Base-by-base conservation (phyloP, 495 filamentous ascomycete genomes). In the Neurospora sp. region DNA sequence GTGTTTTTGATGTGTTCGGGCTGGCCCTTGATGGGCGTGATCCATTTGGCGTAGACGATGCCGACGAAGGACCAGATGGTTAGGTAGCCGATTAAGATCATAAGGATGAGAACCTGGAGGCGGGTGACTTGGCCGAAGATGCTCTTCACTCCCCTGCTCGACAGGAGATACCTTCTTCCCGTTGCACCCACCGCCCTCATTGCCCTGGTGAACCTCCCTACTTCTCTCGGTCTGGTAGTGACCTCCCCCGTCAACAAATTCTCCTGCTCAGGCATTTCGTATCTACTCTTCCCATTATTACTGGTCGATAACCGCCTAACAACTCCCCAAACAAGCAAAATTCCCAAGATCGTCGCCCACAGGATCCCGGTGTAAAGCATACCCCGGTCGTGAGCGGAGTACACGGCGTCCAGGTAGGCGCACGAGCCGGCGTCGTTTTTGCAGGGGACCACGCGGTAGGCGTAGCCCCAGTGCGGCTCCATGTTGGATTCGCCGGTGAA, bases 1-100 rank as follows among this genome's bases (percentile, higher is more conserved):
- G 86, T 91, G 77, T 90, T 90, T 74, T 82, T 80, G 13, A 86
- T 73, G 38, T 62, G 13, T 3, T 78, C 81, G 0, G 84, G 79
- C 39, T 76, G 82, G 24, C 77, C 80, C 69, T 86, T 85, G 72
- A 90, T 80, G 0, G 89, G 90, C 0, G 88, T 90, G 39, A 87
- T 77, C 90, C 90, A 89, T 11, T 81, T 87, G 40, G 85, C 80
- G 77, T 91, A 89, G 17, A 81, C 73, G 73, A 90, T 87, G 39
- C 89, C 90, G 24, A 87, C 85, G 70, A 92, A 91, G 76, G 85
- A 87, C 79, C 88, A 90, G 59, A 91, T 82, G n/a, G 86, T 79
- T 0, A 91, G 82, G 72, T 91, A 91, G 19, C 74, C 82, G 9
- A 77, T 72, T 6, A 92, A 74, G 66, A 86, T 74, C 6, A 82